Percentiles rank a stretch among this genome's conserved stretches.
Conservation (phyloP, 2,329 filamentous ascomycete species). For the Paraconiothyrium brasiliense region DNA sequence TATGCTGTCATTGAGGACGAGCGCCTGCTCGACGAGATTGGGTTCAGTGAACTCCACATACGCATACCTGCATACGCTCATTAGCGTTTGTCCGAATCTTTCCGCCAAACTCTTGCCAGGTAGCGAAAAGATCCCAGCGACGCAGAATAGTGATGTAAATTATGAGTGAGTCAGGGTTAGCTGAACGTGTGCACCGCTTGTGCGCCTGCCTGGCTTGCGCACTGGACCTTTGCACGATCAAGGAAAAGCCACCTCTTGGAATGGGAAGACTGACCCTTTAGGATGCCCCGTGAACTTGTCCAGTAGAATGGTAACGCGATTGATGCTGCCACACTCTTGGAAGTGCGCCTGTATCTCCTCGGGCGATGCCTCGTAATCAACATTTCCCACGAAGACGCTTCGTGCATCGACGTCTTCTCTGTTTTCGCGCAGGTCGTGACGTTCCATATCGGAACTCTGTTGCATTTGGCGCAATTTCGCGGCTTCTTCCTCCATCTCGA, state of each 20-base stretch:
- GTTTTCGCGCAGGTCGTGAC: conserved; percentile 84
- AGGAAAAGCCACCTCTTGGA: conserved; percentile 52
- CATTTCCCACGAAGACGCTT: conserved; percentile 98
- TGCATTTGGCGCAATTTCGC: conserved; percentile 65
- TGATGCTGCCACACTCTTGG: conserved; percentile 96
- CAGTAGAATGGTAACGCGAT: conserved; percentile 94
- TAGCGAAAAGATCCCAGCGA: conserved; percentile 55
- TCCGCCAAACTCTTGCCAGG: conserved; percentile 65
- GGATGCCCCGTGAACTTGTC: conserved; percentile 99
- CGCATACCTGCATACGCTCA: conserved; percentile 77
- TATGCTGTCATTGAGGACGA: conserved; percentile 95
- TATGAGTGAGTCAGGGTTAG: conserved; percentile 10
- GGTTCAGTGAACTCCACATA: conserved; percentile 99
- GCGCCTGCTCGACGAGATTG: conserved; percentile 87
- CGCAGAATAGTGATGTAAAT: conserved; percentile 18
- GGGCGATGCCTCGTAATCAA: conserved; percentile 95
- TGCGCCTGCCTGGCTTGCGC: conserved; percentile 15
- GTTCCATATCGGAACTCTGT: conserved; percentile 79
- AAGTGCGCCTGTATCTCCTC: conserved; percentile 99
- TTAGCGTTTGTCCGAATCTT: conserved; percentile 62
- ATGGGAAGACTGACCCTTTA: conserved; percentile 79
- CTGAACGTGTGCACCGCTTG: conserved; percentile 10
- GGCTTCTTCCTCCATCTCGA: conserved; percentile 68
- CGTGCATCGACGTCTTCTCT: conserved; percentile 95
- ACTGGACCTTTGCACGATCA: conserved; percentile 26